These are phyloP conservation scores for Penicillium palitans DNA, from an alignment of 2,329 filamentous ascomycete species.

Conservation along the genomic window DNA sequence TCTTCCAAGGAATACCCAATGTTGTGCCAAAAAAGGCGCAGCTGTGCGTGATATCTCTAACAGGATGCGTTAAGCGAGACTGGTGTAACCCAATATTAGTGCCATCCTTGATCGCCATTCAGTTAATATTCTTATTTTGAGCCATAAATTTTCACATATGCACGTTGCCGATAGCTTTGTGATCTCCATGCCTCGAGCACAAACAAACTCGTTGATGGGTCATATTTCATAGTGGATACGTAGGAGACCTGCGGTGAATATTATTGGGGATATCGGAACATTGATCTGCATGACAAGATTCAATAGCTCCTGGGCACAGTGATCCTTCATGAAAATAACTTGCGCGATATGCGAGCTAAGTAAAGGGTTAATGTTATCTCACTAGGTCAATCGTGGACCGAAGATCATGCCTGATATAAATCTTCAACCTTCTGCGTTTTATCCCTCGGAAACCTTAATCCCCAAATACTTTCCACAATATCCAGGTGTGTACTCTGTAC, in stretches of 20 bases:
- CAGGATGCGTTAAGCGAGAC: conserved; percentile 8
- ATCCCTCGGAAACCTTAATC: background rate
- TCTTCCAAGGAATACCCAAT: background rate
- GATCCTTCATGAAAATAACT: background rate
- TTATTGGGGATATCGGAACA: conserved; percentile 11
- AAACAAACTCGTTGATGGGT: conserved; percentile 15
- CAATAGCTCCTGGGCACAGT: background rate
- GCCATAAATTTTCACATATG: conserved; percentile 4
- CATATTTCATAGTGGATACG: conserved; percentile 16
- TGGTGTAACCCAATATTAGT: background rate
- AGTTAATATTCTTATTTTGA: background rate
- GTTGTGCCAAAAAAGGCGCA: background rate
- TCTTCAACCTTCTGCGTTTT: background rate
- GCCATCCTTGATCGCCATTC: background rate
- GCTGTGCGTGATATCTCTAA: conserved; percentile 2
- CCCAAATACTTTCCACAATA: too few species aligned
- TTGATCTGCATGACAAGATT: conserved; percentile 17
- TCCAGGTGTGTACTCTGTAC: background rate
- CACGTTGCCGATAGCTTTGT: conserved; percentile 14
- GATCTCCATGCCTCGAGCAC: conserved; percentile 7
- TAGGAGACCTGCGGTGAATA: background rate
- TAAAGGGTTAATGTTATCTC: background rate
- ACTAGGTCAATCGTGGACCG: background rate
- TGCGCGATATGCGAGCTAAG: background rate
- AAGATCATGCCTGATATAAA: background rate